These are phyloP conservation scores for Fusarium verticillioides DNA, from an alignment of 2,329 filamentous ascomycete species.

Conservation along the genomic window DNA sequence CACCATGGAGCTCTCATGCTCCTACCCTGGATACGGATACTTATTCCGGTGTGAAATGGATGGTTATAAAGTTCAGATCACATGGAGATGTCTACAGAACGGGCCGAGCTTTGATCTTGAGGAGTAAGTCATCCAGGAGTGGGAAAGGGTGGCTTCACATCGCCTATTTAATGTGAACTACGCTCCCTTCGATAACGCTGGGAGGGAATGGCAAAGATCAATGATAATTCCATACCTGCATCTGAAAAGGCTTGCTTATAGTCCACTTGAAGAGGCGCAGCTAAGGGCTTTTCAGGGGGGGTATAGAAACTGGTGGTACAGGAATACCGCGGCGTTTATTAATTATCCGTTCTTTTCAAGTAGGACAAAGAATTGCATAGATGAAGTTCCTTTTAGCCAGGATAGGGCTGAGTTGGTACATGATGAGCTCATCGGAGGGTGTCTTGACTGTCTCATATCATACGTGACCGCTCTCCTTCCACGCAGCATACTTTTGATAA, in stretches of 20 bases:
- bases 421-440: background rate
- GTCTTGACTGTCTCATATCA: background rate
- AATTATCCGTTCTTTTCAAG: background rate
- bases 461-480: slow-evolving; percentile 1
- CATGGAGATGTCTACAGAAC: slow-evolving; percentile 3
- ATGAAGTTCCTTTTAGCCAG: fast-evolving
- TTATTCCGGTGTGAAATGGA: slow-evolving; percentile 20
- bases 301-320: background rate
- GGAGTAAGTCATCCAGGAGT: background rate
- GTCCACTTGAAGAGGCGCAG: background rate
- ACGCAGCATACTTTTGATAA: slow-evolving; percentile 49
- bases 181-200: background rate
- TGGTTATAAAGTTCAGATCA: background rate
- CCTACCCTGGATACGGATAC: background rate
- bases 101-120: background rate
- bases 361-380: background rate
- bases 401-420: background rate
- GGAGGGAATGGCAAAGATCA: background rate
- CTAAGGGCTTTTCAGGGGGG: background rate
- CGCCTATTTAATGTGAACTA: background rate
- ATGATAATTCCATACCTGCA: background rate
- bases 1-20: slow-evolving; percentile 22
- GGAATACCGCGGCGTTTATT: background rate
- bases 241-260: background rate
- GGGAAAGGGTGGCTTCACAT: background rate